phyloP scores from a whole-genome alignment of 805 yeast species.

The Isabelozyma gotoi region DNA sequence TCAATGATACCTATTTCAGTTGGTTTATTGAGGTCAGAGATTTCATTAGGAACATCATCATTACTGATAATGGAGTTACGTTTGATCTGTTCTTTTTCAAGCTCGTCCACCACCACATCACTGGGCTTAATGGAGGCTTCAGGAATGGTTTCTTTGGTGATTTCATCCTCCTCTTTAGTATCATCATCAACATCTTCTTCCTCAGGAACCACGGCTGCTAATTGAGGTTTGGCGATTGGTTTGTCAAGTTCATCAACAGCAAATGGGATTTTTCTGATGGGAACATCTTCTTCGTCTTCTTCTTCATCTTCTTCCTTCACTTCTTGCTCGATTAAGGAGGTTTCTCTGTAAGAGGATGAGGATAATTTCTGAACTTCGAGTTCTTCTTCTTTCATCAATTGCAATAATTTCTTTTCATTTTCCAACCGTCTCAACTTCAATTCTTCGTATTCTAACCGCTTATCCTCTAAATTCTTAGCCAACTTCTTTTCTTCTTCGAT shows the following conservation, averaged over 20 bases:
- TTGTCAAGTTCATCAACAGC: conserved; percentile 24
- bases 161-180: conserved; percentile 7
- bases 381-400: conserved; percentile 2
- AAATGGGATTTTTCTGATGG: conserved; percentile 13
- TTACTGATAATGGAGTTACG: neutral
- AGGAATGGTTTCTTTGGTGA: conserved; percentile 6
- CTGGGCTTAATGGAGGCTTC: conserved; percentile 20
- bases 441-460: conserved; percentile 35
- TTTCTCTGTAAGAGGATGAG: neutral
- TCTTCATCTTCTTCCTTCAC: conserved; percentile 8
- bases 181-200: conserved; percentile 11
- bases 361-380: neutral
- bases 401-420: conserved; percentile 23
- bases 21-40: conserved; percentile 2
- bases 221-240: conserved; percentile 5
- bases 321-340: neutral
- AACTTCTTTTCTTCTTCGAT: conserved; percentile 38
- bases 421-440: conserved; percentile 26
- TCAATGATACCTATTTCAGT: conserved; percentile 13
- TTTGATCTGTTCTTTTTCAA: conserved; percentile 14
- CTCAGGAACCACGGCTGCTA: conserved; percentile 3
- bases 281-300: conserved; percentile 19
- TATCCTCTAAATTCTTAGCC: conserved; percentile 37
- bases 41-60: neutral
- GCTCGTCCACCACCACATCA: conserved; percentile 22